Base-by-base conservation (phyloP, 2,329 filamentous ascomycete genomes). In the Incumbomyces delicatus region DNA sequence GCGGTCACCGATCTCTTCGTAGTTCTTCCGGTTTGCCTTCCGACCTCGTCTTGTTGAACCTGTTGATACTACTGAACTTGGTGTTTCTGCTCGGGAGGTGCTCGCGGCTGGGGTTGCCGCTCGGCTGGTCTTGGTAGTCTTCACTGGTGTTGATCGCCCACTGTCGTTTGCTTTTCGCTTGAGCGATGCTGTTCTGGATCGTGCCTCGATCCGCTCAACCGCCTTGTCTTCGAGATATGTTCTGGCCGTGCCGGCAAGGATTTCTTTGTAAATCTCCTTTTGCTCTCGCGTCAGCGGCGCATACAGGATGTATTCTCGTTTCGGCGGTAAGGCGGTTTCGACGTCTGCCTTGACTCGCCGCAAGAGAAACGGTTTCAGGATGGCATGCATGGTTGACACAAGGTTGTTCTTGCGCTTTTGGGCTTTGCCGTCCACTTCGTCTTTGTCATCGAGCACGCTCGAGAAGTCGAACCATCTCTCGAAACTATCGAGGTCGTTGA, bases 401-500 rank as follows among this genome's bases (percentile, higher is more conserved):
- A 92, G 68, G 42, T 83, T 85, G 51, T 84, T 80, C 59, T 86
- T 85, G 41, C 83, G 78, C 45, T 85, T 79, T 57, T 94, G 85
- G 2, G 83, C 81, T 30, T 53, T 56, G 43, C 94, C 83, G 37
- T 89, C 79, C 41, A 86, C 80, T 1, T 87, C 84, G 0, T 80
- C 81, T 31, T 83, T 75, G 54, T 89, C 87, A 50, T 96, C 87
- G 46, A 94, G 80, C 1, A 98, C 73, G 6, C 88, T 89, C 0
- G 86, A 92, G 58, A 98, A 98, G 63, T 98, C 90, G 52, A 98
- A 98, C 89, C 90, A 96, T 1, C 81, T 81, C 60, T 95, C 87
- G 49, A 98, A 98, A 0, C 86, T 87, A 39, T 94, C 87, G 63
- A 94, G 82, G 57, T 95, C 86, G 38, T 89, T 87, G 57, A 98